Percentiles rank a stretch among this genome's conserved stretches.
Conservation (phyloP, 495 filamentous ascomycete genomes). For the Oidiodendron maius region DNA sequence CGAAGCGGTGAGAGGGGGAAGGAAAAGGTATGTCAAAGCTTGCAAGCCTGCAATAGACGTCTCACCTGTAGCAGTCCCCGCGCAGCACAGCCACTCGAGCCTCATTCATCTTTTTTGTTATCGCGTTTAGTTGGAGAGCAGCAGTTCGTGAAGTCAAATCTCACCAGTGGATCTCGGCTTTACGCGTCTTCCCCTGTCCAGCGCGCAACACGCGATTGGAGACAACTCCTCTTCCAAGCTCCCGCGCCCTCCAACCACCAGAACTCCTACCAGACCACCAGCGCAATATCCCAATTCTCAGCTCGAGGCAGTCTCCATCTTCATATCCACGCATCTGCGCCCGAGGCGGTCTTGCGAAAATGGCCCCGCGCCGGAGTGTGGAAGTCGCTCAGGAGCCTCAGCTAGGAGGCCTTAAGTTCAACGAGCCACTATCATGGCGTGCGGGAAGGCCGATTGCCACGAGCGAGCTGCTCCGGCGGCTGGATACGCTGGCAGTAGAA, state of each 20-base stretch:
- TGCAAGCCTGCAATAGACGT: neutral
- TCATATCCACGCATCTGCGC: neutral
- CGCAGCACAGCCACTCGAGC: neutral
- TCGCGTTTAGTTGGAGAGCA: neutral
- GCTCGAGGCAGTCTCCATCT: neutral
- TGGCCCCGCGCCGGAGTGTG: constrained; percentile 23
- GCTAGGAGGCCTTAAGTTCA: constrained; percentile 55
- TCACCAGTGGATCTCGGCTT: neutral
- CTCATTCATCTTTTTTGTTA: neutral
- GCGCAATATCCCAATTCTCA: neutral
- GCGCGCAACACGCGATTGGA: neutral
- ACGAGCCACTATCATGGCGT: constrained; percentile 86
- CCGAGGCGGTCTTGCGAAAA: neutral
- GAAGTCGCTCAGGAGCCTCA: constrained; percentile 16
- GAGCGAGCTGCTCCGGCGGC: constrained; percentile 71
- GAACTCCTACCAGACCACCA: neutral
- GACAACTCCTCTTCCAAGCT: neutral
- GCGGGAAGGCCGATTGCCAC: constrained; percentile 84
- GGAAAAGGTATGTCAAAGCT: neutral
- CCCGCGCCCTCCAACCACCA: neutral
- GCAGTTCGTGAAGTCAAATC: neutral
- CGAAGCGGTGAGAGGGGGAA: neutral
- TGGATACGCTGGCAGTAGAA: constrained; percentile 78
- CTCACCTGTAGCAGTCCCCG: too few relatives aligned
- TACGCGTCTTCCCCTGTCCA: constrained; percentile 1